phyloP scores from a whole-genome alignment of 306 rosid genomes.

The Lathyrus sativus region DNA sequence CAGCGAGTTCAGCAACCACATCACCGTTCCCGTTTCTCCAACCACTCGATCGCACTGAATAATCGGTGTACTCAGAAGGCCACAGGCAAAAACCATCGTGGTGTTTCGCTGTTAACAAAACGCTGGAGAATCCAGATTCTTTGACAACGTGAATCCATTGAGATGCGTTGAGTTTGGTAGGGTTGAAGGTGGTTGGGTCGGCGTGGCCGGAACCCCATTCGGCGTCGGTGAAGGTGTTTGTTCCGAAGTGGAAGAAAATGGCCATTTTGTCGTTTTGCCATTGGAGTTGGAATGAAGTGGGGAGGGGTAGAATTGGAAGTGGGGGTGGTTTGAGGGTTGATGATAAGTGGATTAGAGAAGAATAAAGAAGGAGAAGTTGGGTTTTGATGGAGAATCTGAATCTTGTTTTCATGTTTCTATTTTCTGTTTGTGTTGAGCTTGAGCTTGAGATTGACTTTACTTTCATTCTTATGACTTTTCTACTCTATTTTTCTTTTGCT shows the following conservation, averaged over 20 bases:
- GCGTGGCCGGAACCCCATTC: conserved; percentile 85
- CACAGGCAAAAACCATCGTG: conserved; percentile 95
- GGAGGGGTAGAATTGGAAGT: conserved; percentile 83
- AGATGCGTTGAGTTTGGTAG: conserved; percentile 59
- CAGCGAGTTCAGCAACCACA: conserved; percentile 69
- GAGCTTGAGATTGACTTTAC: background rate
- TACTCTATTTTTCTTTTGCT: background rate
- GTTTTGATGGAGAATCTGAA: background rate
- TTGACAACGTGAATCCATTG: conserved; percentile 86
- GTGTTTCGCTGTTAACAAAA: conserved; percentile 76
- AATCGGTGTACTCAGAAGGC: conserved; percentile 80
- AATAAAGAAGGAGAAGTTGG: conserved; percentile 28
- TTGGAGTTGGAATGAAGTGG: conserved; percentile 72
- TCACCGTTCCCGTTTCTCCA: conserved; percentile 80
- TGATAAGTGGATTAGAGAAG: background rate
- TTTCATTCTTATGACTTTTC: background rate
- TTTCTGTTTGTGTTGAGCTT: background rate
- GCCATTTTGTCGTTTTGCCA: conserved; percentile 80
- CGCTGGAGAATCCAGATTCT: conserved; percentile 63
- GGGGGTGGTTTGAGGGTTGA: conserved; percentile 55
- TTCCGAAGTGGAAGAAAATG: conserved; percentile 90
- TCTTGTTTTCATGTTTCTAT: conserved; percentile 17
- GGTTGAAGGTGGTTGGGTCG: conserved; percentile 68
- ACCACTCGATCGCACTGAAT: conserved; percentile 62
- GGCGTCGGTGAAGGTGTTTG: conserved; percentile 73